A percentile compares a stretch with the other conserved stretches of the same genome.
Evolutionary conservation across 495 filamentous ascomycete species (phyloP).

Genomic region (Penicillium odoratum): DNA sequence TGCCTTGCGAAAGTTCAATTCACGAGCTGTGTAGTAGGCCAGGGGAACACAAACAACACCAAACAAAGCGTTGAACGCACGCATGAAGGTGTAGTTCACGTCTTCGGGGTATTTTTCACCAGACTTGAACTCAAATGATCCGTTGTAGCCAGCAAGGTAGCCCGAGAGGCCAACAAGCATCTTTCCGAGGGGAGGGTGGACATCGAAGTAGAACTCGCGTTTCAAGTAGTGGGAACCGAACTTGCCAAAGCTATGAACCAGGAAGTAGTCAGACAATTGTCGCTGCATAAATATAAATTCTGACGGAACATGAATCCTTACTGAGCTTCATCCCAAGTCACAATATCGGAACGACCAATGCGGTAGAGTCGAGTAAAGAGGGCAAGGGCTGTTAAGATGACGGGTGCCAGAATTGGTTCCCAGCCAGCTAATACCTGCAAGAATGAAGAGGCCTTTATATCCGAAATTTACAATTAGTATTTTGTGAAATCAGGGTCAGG

Average conservation of each 20-base stretch:
- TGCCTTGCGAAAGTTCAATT: slow-evolving; percentile 79
- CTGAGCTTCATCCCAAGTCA: slow-evolving; percentile 99
- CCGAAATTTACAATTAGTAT: background rate
- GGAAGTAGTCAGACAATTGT: slow-evolving; percentile 22
- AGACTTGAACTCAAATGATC: slow-evolving; percentile 99
- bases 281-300: slow-evolving; percentile 6
- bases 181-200: slow-evolving; percentile 95
- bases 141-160: slow-evolving; percentile 96
- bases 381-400: slow-evolving; percentile 83
- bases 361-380: slow-evolving; percentile 95
- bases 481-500: background rate
- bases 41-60: slow-evolving; percentile 89
- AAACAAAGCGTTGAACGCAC: slow-evolving; percentile 94
- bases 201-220: slow-evolving; percentile 99
- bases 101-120: slow-evolving; percentile 92
- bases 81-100: slow-evolving; percentile 97
- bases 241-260: slow-evolving; percentile 80
- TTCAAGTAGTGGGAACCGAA: slow-evolving; percentile 99
- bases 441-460: slow-evolving; percentile 38
- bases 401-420: slow-evolving; percentile 84
- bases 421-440: slow-evolving; percentile 69
- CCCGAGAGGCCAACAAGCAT: slow-evolving; percentile 97
- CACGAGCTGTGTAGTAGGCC: slow-evolving; percentile 91
- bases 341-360: slow-evolving; percentile 92
- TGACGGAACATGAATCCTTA: slow-evolving; percentile 43